These are phyloP conservation scores for Dictyostelium intermedium DNA, from an alignment of 78 protist species.

Conservation along the genomic window DNA sequence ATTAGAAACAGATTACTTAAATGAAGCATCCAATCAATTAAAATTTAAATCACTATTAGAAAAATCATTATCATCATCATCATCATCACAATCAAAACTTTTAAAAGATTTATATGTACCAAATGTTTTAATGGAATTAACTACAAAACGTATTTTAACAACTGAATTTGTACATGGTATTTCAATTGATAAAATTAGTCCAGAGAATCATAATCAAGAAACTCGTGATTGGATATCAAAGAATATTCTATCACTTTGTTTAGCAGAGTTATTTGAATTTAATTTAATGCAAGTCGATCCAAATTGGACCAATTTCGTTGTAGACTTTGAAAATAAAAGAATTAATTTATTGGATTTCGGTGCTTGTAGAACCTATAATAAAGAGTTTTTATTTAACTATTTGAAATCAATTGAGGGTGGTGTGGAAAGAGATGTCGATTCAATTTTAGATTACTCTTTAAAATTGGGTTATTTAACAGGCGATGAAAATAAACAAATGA, in stretches of 20 bases:
- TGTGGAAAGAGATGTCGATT: constrained; percentile 19
- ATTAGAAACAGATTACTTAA: constrained; percentile 89
- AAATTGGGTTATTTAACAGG: constrained; percentile 92
- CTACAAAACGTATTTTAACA: constrained; percentile 76
- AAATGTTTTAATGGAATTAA: neutral
- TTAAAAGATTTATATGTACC: constrained; percentile 62
- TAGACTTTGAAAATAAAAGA: constrained; percentile 70
- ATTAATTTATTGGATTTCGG: constrained; percentile 92
- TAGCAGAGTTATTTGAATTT: constrained; percentile 87
- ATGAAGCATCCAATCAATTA: constrained; percentile 80
- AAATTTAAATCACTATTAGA: constrained; percentile 14
- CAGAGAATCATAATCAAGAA: neutral
- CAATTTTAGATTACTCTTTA: constrained; percentile 70
- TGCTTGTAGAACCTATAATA: constrained; percentile 81
- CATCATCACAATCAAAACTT: too few relatives aligned
- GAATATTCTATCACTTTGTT: constrained; percentile 72
- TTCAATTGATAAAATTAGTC: constrained; percentile 76
- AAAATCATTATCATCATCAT: neutral
- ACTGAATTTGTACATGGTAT: constrained; percentile 78
- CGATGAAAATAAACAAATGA: constrained; percentile 88
- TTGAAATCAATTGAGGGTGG: constrained; percentile 88
- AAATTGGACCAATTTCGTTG: constrained; percentile 91
- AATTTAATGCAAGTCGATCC: constrained; percentile 95
- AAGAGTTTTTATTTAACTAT: constrained; percentile 81
- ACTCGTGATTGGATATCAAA: constrained; percentile 61